Conservation (phyloP, 2,329 filamentous ascomycete species). For the Bipolaris cookei region DNA sequence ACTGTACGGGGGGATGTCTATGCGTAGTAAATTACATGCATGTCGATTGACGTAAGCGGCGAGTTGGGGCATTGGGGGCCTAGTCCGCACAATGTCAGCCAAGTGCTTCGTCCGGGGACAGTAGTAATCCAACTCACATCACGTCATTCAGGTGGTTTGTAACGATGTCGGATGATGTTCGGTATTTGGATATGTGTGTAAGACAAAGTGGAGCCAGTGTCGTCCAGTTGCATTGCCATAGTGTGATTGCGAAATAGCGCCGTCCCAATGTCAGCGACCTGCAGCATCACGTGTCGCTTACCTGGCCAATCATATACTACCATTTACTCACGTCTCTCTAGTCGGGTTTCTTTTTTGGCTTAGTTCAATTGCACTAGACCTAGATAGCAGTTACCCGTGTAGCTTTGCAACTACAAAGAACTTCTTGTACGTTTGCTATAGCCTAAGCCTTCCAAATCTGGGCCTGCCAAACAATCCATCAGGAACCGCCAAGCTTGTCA, state of each 20-base stretch:
- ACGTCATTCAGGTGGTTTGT: background rate
- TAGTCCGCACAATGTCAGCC: background rate
- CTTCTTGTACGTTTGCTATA: background rate
- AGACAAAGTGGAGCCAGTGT: background rate
- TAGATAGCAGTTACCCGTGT: background rate
- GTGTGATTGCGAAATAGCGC: background rate
- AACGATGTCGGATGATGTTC: background rate
- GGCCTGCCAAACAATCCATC: no score
- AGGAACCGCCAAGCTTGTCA: no score
- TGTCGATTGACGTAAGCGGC: background rate
- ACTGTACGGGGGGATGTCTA: background rate
- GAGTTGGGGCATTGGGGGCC: background rate
- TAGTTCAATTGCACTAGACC: background rate
- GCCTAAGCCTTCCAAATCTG: background rate
- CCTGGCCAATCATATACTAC: background rate
- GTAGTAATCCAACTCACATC: background rate
- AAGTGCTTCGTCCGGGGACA: background rate
- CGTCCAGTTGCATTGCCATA: background rate
- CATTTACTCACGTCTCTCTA: no score
- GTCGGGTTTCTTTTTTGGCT: background rate
- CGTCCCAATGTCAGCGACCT: background rate
- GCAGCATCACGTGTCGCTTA: background rate
- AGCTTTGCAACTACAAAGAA: background rate
- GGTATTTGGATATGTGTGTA: background rate
- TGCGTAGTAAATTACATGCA: background rate